These are phyloP conservation scores for Zizania palustris DNA, from an alignment of 202 grass and related monocot species.

Conservation along the genomic window DNA sequence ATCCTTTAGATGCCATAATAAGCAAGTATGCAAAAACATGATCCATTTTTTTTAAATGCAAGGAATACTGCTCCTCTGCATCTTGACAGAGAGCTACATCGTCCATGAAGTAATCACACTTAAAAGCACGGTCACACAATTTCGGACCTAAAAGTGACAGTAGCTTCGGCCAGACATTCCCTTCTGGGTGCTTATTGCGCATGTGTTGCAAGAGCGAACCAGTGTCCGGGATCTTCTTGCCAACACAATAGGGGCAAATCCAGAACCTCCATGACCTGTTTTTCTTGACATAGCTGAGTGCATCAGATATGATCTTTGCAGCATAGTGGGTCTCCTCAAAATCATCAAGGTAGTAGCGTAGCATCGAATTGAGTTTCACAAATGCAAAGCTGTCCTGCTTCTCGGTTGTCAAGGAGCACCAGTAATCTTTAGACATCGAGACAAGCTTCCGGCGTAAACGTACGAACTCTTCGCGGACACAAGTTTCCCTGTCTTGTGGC, in stretches of 20 bases:
- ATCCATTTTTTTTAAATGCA: background rate
- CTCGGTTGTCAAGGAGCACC: conserved; percentile 3
- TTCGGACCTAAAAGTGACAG: background rate
- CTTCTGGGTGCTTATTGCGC: background rate
- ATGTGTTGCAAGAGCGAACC: conserved; percentile 18
- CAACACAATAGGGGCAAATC: conserved; percentile 27
- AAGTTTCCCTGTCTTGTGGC: background rate
- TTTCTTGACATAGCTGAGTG: background rate
- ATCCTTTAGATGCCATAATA: background rate
- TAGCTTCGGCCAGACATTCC: background rate
- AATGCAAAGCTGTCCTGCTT: background rate
- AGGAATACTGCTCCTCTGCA: background rate
- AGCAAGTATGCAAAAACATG: background rate
- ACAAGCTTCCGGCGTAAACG: background rate
- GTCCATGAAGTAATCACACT: background rate
- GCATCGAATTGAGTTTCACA: background rate
- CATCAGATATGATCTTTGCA: conserved; percentile 7
- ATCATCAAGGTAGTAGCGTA: background rate
- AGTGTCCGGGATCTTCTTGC: background rate
- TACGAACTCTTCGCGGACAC: background rate
- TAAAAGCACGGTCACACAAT: background rate
- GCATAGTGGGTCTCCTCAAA: background rate
- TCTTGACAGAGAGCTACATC: background rate
- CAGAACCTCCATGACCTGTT: conserved; percentile 28
- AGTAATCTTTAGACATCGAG: background rate